These are phyloP conservation scores for Wallacemonas sp. DNA, from an alignment of 208 protist genomes.

Conservation along the genomic window DNA sequence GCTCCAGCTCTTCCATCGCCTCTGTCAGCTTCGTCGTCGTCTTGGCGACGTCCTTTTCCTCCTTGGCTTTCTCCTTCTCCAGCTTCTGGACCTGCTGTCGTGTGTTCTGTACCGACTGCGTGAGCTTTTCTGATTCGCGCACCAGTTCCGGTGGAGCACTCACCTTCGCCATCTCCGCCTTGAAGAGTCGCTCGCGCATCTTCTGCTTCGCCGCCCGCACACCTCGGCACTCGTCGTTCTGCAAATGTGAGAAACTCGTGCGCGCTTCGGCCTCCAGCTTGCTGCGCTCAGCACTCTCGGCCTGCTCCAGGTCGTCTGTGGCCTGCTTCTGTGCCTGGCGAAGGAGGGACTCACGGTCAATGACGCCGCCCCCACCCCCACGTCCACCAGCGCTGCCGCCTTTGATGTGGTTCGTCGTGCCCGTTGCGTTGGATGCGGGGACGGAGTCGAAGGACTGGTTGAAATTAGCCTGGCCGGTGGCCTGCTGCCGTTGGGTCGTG, in stretches of 20 bases:
- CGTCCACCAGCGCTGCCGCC: slow-evolving; percentile 9
- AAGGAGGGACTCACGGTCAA: not conserved
- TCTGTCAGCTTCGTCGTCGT: slow-evolving; percentile 45
- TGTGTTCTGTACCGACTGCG: slow-evolving; percentile 36
- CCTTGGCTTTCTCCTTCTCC: slow-evolving; percentile 56
- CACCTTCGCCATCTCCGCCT: slow-evolving; percentile 54
- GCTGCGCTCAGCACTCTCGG: slow-evolving; percentile 23
- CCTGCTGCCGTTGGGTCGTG: slow-evolving; percentile 18
- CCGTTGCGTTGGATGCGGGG: not conserved
- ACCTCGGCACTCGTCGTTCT: slow-evolving; percentile 47
- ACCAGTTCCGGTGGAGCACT: slow-evolving; percentile 63
- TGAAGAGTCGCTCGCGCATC: slow-evolving; percentile 62
- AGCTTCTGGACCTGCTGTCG: slow-evolving; percentile 65
- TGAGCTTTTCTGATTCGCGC: slow-evolving; percentile 55
- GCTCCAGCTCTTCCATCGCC: slow-evolving; percentile 38
- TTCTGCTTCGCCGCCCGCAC: slow-evolving; percentile 49
- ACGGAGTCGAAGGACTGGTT: slow-evolving; percentile 12
- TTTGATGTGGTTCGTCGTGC: slow-evolving; percentile 7
- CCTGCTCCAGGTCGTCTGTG: slow-evolving; percentile 18
- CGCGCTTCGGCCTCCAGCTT: slow-evolving; percentile 13
- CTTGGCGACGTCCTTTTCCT: slow-evolving; percentile 41
- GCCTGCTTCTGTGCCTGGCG: slow-evolving; percentile 4
- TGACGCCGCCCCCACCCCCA: slow-evolving; percentile 15
- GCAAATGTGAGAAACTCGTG: slow-evolving; percentile 22
- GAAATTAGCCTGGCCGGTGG: not conserved